These are phyloP conservation scores for Trichomonas gallinae DNA, from an alignment of 208 protist species.

Conservation along the genomic window DNA sequence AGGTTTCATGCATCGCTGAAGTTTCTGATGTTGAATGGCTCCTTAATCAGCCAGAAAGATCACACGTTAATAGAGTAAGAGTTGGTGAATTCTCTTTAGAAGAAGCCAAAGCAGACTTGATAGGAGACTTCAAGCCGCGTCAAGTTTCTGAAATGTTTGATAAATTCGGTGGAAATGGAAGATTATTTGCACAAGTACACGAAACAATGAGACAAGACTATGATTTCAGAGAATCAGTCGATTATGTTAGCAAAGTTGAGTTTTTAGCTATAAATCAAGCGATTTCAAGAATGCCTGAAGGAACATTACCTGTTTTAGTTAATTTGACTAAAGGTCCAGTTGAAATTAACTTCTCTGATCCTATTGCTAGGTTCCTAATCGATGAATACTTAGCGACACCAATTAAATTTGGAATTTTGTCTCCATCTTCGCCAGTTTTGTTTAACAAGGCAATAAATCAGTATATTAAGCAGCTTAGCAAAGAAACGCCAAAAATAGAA, in stretches of 20 bases:
- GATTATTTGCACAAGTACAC: neutral
- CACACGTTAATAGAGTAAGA: neutral
- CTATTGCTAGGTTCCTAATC: neutral
- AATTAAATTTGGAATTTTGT: neutral
- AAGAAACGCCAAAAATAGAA: too few species aligned
- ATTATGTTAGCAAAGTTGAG: neutral
- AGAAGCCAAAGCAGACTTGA: neutral
- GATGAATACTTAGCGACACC: neutral
- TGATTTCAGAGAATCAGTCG: neutral
- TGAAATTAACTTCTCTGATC: neutral
- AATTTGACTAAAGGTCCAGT: neutral
- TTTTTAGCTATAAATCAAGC: neutral
- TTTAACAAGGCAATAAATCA: too few species aligned
- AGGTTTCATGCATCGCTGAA: neutral
- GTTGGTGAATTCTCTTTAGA: neutral
- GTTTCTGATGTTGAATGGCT: neutral
- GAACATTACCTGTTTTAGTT: neutral
- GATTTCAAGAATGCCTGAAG: neutral
- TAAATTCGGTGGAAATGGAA: neutral
- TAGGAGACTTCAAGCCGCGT: neutral
- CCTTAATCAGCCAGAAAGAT: neutral
- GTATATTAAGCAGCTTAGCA: too few species aligned
- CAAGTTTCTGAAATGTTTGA: neutral
- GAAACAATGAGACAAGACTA: neutral
- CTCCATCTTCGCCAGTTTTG: neutral